Base-by-base conservation (phyloP, 345 rosid species). In the Carallia brachiata region DNA sequence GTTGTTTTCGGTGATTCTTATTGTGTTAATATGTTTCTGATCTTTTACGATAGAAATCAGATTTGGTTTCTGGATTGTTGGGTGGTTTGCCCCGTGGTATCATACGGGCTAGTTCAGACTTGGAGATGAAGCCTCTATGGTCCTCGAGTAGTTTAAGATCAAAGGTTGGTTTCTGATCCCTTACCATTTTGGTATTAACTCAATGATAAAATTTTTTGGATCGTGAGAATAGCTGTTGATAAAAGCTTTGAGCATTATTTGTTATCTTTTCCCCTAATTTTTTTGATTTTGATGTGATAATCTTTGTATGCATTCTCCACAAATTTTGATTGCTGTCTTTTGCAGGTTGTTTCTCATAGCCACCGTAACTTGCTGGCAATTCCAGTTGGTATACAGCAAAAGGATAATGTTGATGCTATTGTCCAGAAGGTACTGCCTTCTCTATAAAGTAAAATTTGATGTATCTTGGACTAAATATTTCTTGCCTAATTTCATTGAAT, bases 51-150 rank as follows among this genome's bases (percentile, higher is more conserved):
- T 71, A 95, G 97, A 93, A 80, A 70, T 73, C 83, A 68, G 84
- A 68, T 61, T 69, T 82, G 39, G 77, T 78, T 71, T 76, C 78
- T 39, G 82, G 80, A 61, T 66, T 77, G 76, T 77, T 95, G 66
- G 75, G 73, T 53, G 73, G 80, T 66, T 84, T 96, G 68, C 99
- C 99, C 1, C 84, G 36, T 66, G 98, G 97, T 61, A 89, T 96
- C 28, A 67, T 85, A 66, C 91, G 73, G 32, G 70, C 91, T 69
- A 82, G 74, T 68, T 90, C 98, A 60, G 97, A 96, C 84, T 86
- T 96, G 79, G 97, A 92, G 85, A 74, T 88, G 56, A 90, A 82
- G 87, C 97, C 99, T 63, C 85, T 96, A 52, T 96, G 99, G 99
- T 89, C 94, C 18, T 75, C 87, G 40, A 82, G 86, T 78, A 86